Evolutionary conservation across 2,329 filamentous ascomycete species (phyloP), one percentile per base, ranked within the genome.

Genomic region (Neurospora sp.): DNA sequence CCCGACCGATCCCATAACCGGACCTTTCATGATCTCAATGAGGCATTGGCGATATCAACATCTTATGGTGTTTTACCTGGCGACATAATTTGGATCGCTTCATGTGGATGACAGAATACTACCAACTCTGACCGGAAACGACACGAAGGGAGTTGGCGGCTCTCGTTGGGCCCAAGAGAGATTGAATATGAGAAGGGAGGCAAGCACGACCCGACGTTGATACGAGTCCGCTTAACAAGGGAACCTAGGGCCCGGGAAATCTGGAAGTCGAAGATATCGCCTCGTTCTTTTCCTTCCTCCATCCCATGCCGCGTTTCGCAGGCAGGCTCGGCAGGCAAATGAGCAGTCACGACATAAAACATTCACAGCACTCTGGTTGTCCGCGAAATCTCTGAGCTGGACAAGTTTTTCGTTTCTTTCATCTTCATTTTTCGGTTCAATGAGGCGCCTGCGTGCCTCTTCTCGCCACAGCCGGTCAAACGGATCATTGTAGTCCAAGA

Each of bases 391-490:
- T 28, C 37, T n/a, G 8, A 6, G 6, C 23, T 33, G 57, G 67
- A 67, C n/a, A 19, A 66, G 39, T 28, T 57, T 33, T 37, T 37
- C 28, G 46, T 69, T 39, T 52, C 66, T 43, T 66, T 39, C 52
- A 43, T 37, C 19, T 66, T 66, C 38, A 12, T 43, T 46, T 66
- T 68, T 66, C 52, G 66, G 41, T 68, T 66, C 70, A 67, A 39
- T 43, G 39, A 66, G 36, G 37, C 67, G 57, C 39, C 65, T 28
- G 68, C 66, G 62, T 67, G 67, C 67, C 69, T 70, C 69, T 69
- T 71, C 68, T 69, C 70, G 71, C 73, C 52, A 62, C 52, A 36
- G 52, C 52, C 52, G 28, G 52, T 62, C 52, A 33, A 62, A 62
- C 23, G 52, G 12, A 62, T 62, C 52, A 33, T n/a, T 62, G 15